Evolutionary conservation across 2,329 filamentous ascomycete species (phyloP).

Genomic region (Ceratocystis alfenasii): DNA sequence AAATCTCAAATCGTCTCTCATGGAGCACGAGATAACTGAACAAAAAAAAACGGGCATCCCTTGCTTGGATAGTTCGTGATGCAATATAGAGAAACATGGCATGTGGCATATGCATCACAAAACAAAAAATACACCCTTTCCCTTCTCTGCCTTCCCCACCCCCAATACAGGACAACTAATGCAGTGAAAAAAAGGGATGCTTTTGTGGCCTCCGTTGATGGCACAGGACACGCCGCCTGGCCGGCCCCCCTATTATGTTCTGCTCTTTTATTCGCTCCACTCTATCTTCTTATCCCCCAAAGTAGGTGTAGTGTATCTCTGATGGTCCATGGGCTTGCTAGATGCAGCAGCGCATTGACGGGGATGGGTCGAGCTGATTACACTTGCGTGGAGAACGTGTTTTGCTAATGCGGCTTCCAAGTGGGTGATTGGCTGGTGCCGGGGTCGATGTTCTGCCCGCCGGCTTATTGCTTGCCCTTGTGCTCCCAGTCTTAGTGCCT

Average conservation of each 20-base stretch:
- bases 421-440: background rate
- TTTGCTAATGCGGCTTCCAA: background rate
- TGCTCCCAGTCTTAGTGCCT: background rate
- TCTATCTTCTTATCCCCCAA: background rate
- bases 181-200: background rate
- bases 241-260: background rate
- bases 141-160: background rate
- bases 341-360: background rate
- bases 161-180: background rate
- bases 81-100: background rate
- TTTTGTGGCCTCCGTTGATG: too few species aligned
- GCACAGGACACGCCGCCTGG: background rate
- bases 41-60: too few species aligned
- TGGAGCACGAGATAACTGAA: too few species aligned
- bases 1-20: too few species aligned
- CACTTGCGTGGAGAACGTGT: background rate
- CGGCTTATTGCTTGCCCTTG: background rate
- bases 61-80: background rate
- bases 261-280: background rate
- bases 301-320: background rate
- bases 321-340: background rate
- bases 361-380: background rate
- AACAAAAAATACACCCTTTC: background rate
- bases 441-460: background rate
- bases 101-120: slow-evolving; percentile 1